Base-by-base conservation (phyloP, 306 rosid species). In the Pyrus bretschneideri region DNA sequence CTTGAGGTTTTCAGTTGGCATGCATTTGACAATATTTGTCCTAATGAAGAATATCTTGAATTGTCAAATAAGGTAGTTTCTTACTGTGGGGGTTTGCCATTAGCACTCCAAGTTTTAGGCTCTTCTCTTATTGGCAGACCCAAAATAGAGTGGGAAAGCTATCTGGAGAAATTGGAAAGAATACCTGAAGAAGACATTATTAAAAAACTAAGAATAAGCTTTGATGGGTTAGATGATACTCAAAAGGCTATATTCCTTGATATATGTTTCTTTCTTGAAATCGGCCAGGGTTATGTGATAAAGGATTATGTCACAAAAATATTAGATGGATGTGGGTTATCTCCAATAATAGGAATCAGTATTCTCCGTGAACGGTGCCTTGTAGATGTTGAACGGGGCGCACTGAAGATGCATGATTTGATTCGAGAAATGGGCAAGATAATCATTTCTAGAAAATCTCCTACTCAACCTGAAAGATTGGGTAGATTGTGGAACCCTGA, bases 351-450 rank as follows among this genome's bases (percentile, higher is more conserved):
- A 30, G 84, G 79, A 69, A 72, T 87, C 44, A 45, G 71, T 2
- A 65, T 82, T 4, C 80, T 87, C 0, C 17, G 54, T 35, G 83
- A 81, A 4, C 55, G 82, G 8, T 82, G 84, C 4, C 88, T 85
- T 4, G 0, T 83, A 1, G 75, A 25, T 23, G 23, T 85, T 80
- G 67, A 77, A 12, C 0, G 5, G n/a, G n/a, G n/a, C n/a, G n/a
- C 8, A 15, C 58, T 82, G 5, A 29, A 3, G 17, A 82, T 77
- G 82, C 85, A 82, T 67, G 82, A 78, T 73, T 67, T 82, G 31
- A 21, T 78, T 38, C 42, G 80, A 72, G 87, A 85, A 35, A 87
- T 85, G 87, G 91, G 87, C 58, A 69, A 82, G 62, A 81, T 73
- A 52, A 83, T 87, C 7, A 70, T 76, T 54, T 79, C 81, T 30